Conservation (phyloP, 768 basidiomycete species). For the Neoboletus magnificus region DNA sequence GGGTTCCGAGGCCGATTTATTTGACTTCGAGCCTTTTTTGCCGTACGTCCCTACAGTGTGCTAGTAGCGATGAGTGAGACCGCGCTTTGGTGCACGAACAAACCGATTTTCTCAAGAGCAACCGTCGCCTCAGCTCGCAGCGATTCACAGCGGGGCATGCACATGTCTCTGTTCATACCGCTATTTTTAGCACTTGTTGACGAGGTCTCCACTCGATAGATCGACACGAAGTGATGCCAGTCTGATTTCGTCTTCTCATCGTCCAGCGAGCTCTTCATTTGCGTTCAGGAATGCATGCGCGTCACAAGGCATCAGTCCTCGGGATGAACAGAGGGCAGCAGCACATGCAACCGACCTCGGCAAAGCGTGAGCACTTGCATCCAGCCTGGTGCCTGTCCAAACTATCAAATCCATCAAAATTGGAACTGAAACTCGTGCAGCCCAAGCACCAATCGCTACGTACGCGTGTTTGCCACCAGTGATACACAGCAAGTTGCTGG, state of each 20-base stretch:
- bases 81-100: not conserved
- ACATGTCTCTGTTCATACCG: not conserved
- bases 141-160: not conserved
- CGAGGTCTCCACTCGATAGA: not conserved
- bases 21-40: constrained; percentile 25
- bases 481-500: not conserved
- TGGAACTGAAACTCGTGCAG: not conserved
- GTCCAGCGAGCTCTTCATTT: not conserved
- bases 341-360: not conserved
- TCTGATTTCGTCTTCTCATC: not conserved
- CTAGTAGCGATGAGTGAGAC: not conserved
- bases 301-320: not conserved
- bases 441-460: not conserved
- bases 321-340: not conserved
- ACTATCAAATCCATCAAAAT: not conserved
- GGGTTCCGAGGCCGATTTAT: not conserved
- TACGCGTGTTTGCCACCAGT: not conserved
- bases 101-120: not conserved
- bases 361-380: not conserved
- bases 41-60: constrained; percentile 12
- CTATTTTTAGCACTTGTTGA: not conserved
- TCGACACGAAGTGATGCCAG: not conserved
- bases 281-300: not conserved
- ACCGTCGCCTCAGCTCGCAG: not conserved
- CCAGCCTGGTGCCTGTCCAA: not conserved